Base-by-base conservation (phyloP, 768 basidiomycete genomes). In the Hirschioporus abietinus region DNA sequence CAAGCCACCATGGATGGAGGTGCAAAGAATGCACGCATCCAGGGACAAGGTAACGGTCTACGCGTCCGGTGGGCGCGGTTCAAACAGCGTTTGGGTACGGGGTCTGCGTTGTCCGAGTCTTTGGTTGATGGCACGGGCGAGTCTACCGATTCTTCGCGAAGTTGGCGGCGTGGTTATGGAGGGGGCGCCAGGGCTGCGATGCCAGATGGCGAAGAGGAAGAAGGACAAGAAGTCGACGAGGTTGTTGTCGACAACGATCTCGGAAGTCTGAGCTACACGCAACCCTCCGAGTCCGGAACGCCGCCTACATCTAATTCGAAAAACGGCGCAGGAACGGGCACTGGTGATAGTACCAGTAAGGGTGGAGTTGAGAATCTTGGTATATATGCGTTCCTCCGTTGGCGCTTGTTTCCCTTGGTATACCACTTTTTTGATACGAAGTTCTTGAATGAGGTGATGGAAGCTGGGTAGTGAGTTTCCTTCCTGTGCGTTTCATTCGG, bases 81-180 rank as follows among this genome's bases (percentile, higher is more conserved):
- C 74, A 80, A 81, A 74, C 81, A 79, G 68, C 83, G 83, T 35
- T 77, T 89, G 35, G 84, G 86, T 27, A 80, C 84, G 0, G 85
- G 83, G n/a, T 78, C 82, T 0, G 80, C 81, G 18, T 58, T 64
- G 24, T 64, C 62, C 9, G 68, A 68, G 26, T 65, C 63, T 24
- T 23, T 65, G 12, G 20, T 69, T 35, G 72, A 72, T 57, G 66
- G 63, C 18, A 35, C 68, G 18, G 71, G 69, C n/a, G 70, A 69
- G 27, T 66, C 68, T 2, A 30, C 63, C 35, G 10, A 26, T 35
- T 30, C 20, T 27, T 61, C 60, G 15, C 12, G 30, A 5, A 25
- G 25, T 61, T 25, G 25, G 25, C 60, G 60, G 12, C 24, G 60
- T 25, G 25, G 30, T 25, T 52, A 52, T 52, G 42, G 42, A 52